Base-by-base conservation (phyloP, 2,329 filamentous ascomycete species). In the Cladobotryum protrusum region DNA sequence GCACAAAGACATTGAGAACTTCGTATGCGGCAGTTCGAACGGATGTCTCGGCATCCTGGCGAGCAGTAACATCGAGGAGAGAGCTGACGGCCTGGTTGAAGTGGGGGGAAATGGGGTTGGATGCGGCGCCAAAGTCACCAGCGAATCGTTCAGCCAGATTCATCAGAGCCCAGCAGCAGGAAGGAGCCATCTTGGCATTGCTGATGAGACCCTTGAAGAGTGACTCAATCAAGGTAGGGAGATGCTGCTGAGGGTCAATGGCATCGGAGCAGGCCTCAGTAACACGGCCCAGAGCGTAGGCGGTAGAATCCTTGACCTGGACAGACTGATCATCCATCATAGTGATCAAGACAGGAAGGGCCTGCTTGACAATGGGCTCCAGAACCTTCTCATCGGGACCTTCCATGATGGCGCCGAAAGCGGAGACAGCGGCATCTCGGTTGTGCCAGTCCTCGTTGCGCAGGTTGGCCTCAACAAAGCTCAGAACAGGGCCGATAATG, bases 161-260 rank as follows among this genome's bases (percentile, higher is more conserved):
- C 89, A 99, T 97, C 58, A 99, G 74, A 32, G 93, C 91, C 93
- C 95, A 96, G 75, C 93, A 99, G 82, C 93, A 97, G 29, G 93
- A 99, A 49, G 89, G 85, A 32, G 92, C 93, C 85, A 99, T 99
- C 81, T 95, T 96, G 53, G 90, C 86, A 67, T 87, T 93, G 72
- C 87, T 92, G 52, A 89, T 83, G 52, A 99, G 79, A 45, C 92
- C 93, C 59, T 85, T 83, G 75, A 99, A 99, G 9, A 99, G 81
- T 37, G 91, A 87, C 50, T 83, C 82, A 63, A 99, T 92, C 55
- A 99, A 77, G 17, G 86, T 82, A 56, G 90, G 87, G 5, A 99
- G 80, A 65, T 96, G 89, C 56, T 84, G 77, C 58, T 80, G 75
- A 37, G 89, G 86, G 66, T 99, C 92, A 63, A 99, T 95, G 41